Percentiles rank a stretch among this genome's conserved stretches.
Conservation (phyloP, 1,284 basidiomycete genomes). For the Moesziomyces globuligerus region DNA sequence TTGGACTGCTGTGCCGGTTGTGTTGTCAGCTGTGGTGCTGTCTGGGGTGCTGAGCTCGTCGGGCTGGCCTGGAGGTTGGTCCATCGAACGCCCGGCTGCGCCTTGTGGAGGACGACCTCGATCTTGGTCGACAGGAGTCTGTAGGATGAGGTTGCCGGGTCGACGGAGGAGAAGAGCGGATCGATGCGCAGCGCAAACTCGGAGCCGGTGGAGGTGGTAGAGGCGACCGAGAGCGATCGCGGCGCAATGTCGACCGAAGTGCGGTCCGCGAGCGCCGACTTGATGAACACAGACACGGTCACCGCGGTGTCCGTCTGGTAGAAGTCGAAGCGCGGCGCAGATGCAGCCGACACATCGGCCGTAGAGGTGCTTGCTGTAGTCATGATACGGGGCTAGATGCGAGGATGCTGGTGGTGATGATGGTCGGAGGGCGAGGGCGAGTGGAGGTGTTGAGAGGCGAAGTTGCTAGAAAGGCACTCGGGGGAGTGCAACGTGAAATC, state of each 20-base stretch:
- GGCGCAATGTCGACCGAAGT: conserved; percentile 35
- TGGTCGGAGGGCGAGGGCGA: not conserved
- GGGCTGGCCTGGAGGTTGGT: conserved; percentile 11
- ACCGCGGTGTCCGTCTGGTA: conserved; percentile 65
- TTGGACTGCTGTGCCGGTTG: conserved; percentile 4
- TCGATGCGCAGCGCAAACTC: conserved; percentile 35
- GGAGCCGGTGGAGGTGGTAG: conserved; percentile 16
- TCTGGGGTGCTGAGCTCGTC: not conserved
- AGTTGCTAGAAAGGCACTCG: conserved; percentile 14
- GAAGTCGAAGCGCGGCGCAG: conserved; percentile 60
- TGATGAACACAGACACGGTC: conserved; percentile 60
- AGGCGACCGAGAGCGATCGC: conserved; percentile 25
- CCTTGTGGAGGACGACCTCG: conserved; percentile 58
- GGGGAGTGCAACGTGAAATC: conserved; percentile 12
- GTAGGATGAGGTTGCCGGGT: conserved; percentile 27
- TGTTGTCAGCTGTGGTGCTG: conserved; percentile 14
- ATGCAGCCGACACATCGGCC: not conserved
- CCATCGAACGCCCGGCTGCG: conserved; percentile 44
- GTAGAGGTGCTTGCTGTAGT: conserved; percentile 5
- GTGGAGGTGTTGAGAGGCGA: conserved; percentile 12
- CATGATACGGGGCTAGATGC: not conserved
- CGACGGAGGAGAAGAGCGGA: conserved; percentile 43
- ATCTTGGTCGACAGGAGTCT: conserved; percentile 56
- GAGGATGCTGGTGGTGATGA: conserved; percentile 12
- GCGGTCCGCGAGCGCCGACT: conserved; percentile 42